These are phyloP conservation scores for Eucalyptus urophylla DNA, from an alignment of 345 rosid species.

Conservation along the genomic window DNA sequence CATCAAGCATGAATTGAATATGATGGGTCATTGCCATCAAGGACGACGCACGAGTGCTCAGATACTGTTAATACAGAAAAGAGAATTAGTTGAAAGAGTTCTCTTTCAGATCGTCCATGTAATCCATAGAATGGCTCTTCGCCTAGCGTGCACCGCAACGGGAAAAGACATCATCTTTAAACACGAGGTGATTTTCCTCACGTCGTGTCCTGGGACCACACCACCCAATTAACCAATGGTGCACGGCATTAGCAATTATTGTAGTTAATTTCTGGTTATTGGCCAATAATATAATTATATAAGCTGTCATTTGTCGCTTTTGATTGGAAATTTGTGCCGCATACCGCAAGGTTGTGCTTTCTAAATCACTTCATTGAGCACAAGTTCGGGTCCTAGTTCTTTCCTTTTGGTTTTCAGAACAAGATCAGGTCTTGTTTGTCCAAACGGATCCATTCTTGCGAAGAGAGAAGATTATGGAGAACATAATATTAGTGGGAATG, in stretches of 20 bases:
- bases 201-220: not conserved
- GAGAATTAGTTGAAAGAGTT: no score
- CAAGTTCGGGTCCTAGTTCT: not conserved
- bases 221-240: not conserved
- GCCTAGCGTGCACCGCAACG: not conserved
- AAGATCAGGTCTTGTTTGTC: not conserved
- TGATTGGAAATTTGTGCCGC: not conserved
- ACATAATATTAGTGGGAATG: not conserved
- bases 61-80: not conserved
- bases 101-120: no score
- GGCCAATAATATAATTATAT: not conserved
- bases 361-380: not conserved
- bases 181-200: not conserved
- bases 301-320: not conserved
- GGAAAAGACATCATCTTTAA: not conserved
- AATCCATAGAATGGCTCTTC: no score
- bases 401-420: not conserved
- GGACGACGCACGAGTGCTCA: not conserved
- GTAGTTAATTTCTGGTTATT: not conserved
- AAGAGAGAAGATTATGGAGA: not conserved
- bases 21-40: not conserved
- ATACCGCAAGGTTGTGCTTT: not conserved
- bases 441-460: not conserved
- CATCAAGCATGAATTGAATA: not conserved
- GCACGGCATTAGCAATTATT: not conserved